Percentiles rank a stretch among this genome's conserved stretches.
Evolutionary conservation across 805 yeast genomes (phyloP).

Genomic region (Metschnikowia gelsemii): DNA sequence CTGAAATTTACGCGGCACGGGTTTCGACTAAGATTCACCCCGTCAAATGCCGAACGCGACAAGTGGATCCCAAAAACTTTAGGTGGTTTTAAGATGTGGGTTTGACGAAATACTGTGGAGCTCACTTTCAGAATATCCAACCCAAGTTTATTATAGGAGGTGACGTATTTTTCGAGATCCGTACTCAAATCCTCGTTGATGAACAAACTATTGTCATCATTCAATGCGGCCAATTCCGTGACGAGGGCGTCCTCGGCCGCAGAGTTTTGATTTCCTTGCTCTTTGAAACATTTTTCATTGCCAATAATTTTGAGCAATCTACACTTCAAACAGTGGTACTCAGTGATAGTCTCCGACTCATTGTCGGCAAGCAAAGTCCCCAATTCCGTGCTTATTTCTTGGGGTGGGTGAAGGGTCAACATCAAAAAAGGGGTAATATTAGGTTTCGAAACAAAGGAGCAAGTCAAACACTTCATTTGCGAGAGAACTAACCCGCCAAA

Average conservation of each 20-base stretch:
- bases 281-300: slow-evolving; percentile 28
- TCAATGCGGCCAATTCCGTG: slow-evolving; percentile 34
- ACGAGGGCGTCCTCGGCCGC: slow-evolving; percentile 31
- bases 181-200: slow-evolving; percentile 68
- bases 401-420: slow-evolving; percentile 75
- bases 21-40: slow-evolving; percentile 67
- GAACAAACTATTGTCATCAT: slow-evolving; percentile 36
- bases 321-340: slow-evolving; percentile 78
- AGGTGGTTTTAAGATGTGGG: slow-evolving; percentile 65
- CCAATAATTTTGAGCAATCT: slow-evolving; percentile 37
- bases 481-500: slow-evolving; percentile 67
- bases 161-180: slow-evolving; percentile 47
- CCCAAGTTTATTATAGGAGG: slow-evolving; percentile 44
- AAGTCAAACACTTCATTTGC: slow-evolving; percentile 66
- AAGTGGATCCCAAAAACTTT: slow-evolving; percentile 74
- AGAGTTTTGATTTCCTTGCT: slow-evolving; percentile 21
- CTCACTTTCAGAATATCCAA: slow-evolving; percentile 47
- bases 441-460: slow-evolving; percentile 61
- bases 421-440: slow-evolving; percentile 63
- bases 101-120: slow-evolving; percentile 67
- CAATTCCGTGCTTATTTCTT: slow-evolving; percentile 44
- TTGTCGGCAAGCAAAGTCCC: slow-evolving; percentile 54
- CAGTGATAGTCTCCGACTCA: slow-evolving; percentile 69
- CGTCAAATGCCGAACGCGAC: slow-evolving; percentile 77
- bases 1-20: slow-evolving; percentile 68